Percentiles rank a stretch among this genome's conserved stretches.
Conservation (phyloP, 1,284 basidiomycete species). For the Malassezia arunalokei region DNA sequence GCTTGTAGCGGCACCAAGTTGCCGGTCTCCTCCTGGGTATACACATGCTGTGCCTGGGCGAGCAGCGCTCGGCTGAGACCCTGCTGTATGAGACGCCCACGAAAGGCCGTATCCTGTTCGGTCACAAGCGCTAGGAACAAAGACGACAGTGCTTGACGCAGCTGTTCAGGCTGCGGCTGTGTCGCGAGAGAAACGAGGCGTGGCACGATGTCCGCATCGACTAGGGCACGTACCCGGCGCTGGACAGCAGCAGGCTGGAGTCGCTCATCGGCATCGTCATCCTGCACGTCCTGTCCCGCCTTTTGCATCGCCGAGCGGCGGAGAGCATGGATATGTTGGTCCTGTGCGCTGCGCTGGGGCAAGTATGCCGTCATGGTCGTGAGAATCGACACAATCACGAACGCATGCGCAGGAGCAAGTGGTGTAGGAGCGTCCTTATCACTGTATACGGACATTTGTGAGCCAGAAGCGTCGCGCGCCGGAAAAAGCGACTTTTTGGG, state of each 20-base stretch:
- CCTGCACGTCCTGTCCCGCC: not conserved
- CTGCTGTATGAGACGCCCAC: constrained; percentile 66
- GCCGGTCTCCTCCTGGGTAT: not conserved
- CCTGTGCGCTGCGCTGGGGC: constrained; percentile 20
- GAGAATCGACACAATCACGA: constrained; percentile 25
- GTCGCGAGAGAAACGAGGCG: constrained; percentile 19
- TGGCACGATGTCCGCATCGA: constrained; percentile 25
- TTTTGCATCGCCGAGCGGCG: constrained; percentile 16
- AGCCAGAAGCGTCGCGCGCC: not conserved
- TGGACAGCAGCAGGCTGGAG: constrained; percentile 10
- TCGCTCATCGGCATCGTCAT: not conserved
- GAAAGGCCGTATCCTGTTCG: constrained; percentile 57
- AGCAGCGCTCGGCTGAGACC: constrained; percentile 67
- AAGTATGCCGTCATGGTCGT: constrained; percentile 24
- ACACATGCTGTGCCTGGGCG: constrained; percentile 47
- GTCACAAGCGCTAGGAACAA: constrained; percentile 21
- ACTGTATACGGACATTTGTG: not conserved
- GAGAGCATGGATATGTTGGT: constrained; percentile 28
- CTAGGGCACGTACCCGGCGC: constrained; percentile 18
- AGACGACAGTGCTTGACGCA: constrained; percentile 7
- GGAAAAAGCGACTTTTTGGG: not conserved
- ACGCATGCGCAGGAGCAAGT: constrained; percentile 9
- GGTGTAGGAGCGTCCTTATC: not conserved
- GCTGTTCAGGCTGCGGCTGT: not conserved
- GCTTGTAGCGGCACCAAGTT: constrained; percentile 68